Conservation (phyloP, 2,329 filamentous ascomycete genomes). For the Penicillium griseofulvum region DNA sequence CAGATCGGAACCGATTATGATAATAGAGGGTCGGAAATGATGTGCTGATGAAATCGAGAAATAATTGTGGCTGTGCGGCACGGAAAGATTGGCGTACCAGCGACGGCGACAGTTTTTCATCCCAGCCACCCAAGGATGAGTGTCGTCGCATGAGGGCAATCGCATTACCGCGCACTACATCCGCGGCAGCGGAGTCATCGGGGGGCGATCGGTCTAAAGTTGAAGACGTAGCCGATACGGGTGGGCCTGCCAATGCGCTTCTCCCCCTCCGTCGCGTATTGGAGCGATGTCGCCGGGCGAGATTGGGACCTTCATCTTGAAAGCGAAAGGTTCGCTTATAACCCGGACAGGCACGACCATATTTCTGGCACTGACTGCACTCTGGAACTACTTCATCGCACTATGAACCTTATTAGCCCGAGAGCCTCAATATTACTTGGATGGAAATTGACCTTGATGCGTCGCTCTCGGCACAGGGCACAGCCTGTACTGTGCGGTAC, state of each 20-base stretch:
- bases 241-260: slow-evolving; percentile 1
- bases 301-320: slow-evolving; percentile 38
- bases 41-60: slow-evolving; percentile 27
- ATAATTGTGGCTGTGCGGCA: slow-evolving; percentile 23
- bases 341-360: slow-evolving; percentile 38
- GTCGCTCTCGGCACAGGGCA: slow-evolving; percentile 40
- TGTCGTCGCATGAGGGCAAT: slow-evolving; percentile 27
- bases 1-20: slow-evolving; percentile 28
- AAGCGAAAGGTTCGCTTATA: slow-evolving; percentile 37
- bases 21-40: slow-evolving; percentile 30
- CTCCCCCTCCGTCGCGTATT: slow-evolving; percentile 9
- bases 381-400: slow-evolving; percentile 48
- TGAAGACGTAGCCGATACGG: slow-evolving; percentile 1
- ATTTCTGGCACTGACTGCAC: slow-evolving; percentile 38
- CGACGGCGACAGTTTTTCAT: slow-evolving; percentile 23
- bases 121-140: slow-evolving; percentile 14
- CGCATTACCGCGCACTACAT: slow-evolving; percentile 23
- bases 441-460: slow-evolving; percentile 34
- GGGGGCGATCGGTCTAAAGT: not conserved
- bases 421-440: not conserved
- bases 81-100: slow-evolving; percentile 22
- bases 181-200: slow-evolving; percentile 7
- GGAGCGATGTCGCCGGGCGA: slow-evolving; percentile 31
- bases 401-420: slow-evolving; percentile 19
- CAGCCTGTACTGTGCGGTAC: slow-evolving; percentile 45